A percentile compares a stretch with the other conserved stretches of the same genome.
Evolutionary conservation across 2,329 filamentous ascomycete genomes (phyloP).

Genomic region (Diaporthe ampelina): DNA sequence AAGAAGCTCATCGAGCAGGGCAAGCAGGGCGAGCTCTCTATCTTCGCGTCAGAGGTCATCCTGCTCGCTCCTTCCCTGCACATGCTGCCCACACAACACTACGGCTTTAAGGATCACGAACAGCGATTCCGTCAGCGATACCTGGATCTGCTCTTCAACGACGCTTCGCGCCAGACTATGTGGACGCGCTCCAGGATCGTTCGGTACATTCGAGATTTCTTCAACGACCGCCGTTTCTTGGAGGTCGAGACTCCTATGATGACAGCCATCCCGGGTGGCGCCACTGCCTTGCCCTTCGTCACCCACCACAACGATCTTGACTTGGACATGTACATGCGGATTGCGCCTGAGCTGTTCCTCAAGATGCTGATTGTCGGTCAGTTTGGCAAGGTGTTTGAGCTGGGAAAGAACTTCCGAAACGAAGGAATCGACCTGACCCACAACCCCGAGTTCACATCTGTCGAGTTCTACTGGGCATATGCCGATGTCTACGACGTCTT

Average conservation of each 20-base stretch:
- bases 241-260: constrained; percentile 99
- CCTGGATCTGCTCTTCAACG: constrained; percentile 97
- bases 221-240: constrained; percentile 88
- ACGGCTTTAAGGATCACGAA: constrained; percentile 95
- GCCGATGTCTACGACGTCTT: constrained; percentile 93
- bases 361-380: constrained; percentile 97
- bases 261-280: constrained; percentile 94
- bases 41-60: constrained; percentile 89
- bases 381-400: constrained; percentile 93
- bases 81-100: constrained; percentile 89
- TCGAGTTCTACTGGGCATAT: constrained; percentile 97
- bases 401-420: constrained; percentile 96
- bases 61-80: constrained; percentile 93
- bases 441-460: constrained; percentile 98
- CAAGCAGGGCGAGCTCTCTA: constrained; percentile 90
- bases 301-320: constrained; percentile 97
- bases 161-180: constrained; percentile 85
- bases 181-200: constrained; percentile 89
- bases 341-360: constrained; percentile 95
- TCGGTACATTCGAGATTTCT: constrained; percentile 88
- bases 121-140: constrained; percentile 93
- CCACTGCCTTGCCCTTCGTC: constrained; percentile 93
- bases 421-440: constrained; percentile 93
- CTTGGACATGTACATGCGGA: constrained; percentile 94
- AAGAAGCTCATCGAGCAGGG: constrained; percentile 86